Conservation (phyloP, 495 filamentous ascomycete species). For the Penicillium chermesinum region DNA sequence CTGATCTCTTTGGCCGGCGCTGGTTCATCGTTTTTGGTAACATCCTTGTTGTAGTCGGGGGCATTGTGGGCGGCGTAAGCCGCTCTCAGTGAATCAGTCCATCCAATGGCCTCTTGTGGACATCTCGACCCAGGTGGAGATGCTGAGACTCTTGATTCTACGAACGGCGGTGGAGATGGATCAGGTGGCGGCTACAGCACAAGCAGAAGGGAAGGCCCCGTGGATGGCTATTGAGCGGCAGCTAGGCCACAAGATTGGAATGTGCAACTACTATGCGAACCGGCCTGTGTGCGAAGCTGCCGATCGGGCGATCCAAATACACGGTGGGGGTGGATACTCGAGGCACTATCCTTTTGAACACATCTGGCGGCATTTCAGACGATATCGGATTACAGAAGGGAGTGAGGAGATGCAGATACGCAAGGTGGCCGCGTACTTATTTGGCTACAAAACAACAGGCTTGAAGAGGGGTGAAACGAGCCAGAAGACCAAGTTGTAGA, state of each 20-base stretch:
- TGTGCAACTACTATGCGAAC: background rate
- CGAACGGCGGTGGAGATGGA: background rate
- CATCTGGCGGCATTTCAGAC: background rate
- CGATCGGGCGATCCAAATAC: background rate
- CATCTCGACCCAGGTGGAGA: background rate
- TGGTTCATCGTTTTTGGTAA: slow-evolving; percentile 45
- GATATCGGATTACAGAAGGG: background rate
- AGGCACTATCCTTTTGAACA: background rate
- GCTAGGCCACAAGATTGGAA: background rate
- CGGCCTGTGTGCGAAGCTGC: background rate
- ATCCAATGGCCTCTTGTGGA: background rate
- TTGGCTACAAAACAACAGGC: background rate
- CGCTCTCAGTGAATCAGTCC: background rate
- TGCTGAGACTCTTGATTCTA: background rate
- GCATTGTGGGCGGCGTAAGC: slow-evolving; percentile 35
- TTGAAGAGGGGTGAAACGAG: background rate
- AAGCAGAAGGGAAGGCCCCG: background rate
- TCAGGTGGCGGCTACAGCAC: background rate
- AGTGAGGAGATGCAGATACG: background rate
- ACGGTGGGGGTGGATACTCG: background rate
- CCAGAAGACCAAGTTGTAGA: background rate
- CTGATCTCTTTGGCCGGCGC: slow-evolving; percentile 51
- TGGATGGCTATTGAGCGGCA: background rate
- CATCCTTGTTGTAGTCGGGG: slow-evolving; percentile 36
- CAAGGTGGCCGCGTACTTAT: background rate